Conservation (phyloP, 768 basidiomycete species). For the Hebeloma cylindrosporum region DNA sequence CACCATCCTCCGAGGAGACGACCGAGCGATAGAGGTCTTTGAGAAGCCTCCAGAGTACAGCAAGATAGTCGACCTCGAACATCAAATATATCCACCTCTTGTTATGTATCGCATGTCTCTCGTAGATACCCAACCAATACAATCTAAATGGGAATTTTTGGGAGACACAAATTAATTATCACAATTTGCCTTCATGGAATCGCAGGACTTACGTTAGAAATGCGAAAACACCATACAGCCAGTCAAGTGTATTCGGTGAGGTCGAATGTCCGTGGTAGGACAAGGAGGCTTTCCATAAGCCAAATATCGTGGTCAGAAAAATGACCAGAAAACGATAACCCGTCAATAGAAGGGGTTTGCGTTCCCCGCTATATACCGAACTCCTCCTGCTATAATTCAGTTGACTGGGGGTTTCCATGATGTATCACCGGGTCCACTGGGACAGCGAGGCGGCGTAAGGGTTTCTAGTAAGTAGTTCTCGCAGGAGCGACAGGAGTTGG, state of each 20-base stretch:
- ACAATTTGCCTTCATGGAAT: not conserved
- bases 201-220: constrained; percentile 26
- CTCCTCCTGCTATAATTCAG: no score
- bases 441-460: no score
- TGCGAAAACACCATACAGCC: constrained; percentile 28
- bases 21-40: no score
- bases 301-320: constrained; percentile 22
- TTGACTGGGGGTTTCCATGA: no score
- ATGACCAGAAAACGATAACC: constrained; percentile 27
- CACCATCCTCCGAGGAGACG: no score
- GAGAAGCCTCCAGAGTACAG: constrained; percentile 9
- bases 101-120: constrained; percentile 23
- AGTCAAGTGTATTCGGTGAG: constrained; percentile 27
- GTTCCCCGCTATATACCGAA: no score
- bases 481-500: no score
- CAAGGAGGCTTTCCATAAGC: constrained; percentile 25
- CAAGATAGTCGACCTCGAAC: constrained; percentile 24
- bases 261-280: constrained; percentile 28
- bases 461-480: no score
- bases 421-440: no score
- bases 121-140: constrained; percentile 31
- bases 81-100: constrained; percentile 28
- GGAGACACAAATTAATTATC: not conserved
- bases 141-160: constrained; percentile 15
- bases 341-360: constrained; percentile 20